Evolutionary conservation across 2,329 filamentous ascomycete genomes (phyloP).

Genomic region (Beauveria bassiana): DNA sequence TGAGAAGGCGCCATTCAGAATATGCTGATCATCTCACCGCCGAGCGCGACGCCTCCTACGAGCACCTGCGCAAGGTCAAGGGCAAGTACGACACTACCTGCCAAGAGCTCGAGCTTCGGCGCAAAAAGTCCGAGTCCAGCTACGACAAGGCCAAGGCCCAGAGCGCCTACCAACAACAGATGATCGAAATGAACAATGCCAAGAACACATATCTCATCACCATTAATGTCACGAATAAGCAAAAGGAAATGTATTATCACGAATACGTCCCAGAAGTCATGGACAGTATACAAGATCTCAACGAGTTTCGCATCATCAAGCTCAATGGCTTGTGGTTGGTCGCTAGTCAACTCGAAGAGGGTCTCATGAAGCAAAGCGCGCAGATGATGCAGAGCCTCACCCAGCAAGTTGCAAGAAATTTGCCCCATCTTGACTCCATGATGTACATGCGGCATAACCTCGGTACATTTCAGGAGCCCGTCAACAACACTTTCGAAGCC

Average conservation of each 20-base stretch:
- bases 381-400: slow-evolving; percentile 65
- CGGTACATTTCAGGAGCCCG: slow-evolving; percentile 71
- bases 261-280: slow-evolving; percentile 92
- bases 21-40: slow-evolving; percentile 83
- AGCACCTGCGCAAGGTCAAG: slow-evolving; percentile 83
- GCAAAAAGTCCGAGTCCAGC: slow-evolving; percentile 92
- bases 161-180: slow-evolving; percentile 83
- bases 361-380: slow-evolving; percentile 67
- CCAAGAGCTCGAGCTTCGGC: slow-evolving; percentile 86
- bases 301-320: slow-evolving; percentile 77
- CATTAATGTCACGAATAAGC: slow-evolving; percentile 95
- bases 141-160: slow-evolving; percentile 93
- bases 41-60: slow-evolving; percentile 77
- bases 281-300: slow-evolving; percentile 88
- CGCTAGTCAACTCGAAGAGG: slow-evolving; percentile 71
- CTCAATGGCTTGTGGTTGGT: slow-evolving; percentile 80
- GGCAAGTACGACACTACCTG: slow-evolving; percentile 87
- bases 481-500: slow-evolving; percentile 81
- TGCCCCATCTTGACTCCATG: slow-evolving; percentile 84
- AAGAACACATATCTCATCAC: slow-evolving; percentile 98
- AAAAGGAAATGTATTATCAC: slow-evolving; percentile 96
- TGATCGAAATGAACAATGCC: slow-evolving; percentile 91
- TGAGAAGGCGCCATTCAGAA: slow-evolving; percentile 84
- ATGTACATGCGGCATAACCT: slow-evolving; percentile 97
- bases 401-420: slow-evolving; percentile 78